phyloP scores from a whole-genome alignment of 2,329 filamentous ascomycete species.

The Fusarium decemcellulare region DNA sequence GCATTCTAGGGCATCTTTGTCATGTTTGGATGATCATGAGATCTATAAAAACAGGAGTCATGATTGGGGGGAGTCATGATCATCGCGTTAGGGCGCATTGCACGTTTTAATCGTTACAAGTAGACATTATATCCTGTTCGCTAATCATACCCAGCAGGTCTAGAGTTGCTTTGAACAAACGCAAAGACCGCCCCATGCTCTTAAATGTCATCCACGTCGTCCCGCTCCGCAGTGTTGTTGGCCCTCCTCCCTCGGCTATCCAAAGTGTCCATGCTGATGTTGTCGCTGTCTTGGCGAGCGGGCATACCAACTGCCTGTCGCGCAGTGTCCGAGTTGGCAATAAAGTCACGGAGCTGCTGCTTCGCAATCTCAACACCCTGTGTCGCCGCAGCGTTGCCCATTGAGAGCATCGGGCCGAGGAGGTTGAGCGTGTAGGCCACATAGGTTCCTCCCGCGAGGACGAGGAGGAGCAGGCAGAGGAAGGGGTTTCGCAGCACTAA shows the following conservation, averaged over 20 bases:
- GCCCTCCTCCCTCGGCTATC: slow-evolving; percentile 70
- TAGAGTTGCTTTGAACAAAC: slow-evolving; percentile 30
- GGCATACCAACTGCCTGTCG: slow-evolving; percentile 87
- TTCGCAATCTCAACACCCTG: slow-evolving; percentile 95
- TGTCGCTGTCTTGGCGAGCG: slow-evolving; percentile 59
- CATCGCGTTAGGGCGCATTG: slow-evolving; percentile 16
- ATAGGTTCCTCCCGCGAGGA: slow-evolving; percentile 84
- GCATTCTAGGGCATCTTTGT: slow-evolving; percentile 69
- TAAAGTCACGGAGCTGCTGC: slow-evolving; percentile 89
- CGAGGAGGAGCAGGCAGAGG: slow-evolving; percentile 89
- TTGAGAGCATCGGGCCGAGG: slow-evolving; percentile 95
- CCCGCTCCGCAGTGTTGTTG: slow-evolving; percentile 50
- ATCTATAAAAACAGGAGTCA: not conserved
- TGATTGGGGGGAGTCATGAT: not conserved
- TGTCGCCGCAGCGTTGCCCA: slow-evolving; percentile 88
- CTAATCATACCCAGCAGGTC: slow-evolving; percentile 39
- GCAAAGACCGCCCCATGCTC: slow-evolving; percentile 53
- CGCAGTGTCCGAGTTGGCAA: slow-evolving; percentile 89
- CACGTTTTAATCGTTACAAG: slow-evolving; percentile 28
- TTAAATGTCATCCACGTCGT: slow-evolving; percentile 73
- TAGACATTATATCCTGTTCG: slow-evolving; percentile 50
- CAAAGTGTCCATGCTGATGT: slow-evolving; percentile 71
- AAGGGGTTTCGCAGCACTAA: slow-evolving; percentile 92
- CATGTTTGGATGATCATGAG: not conserved
- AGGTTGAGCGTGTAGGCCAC: slow-evolving; percentile 95